phyloP scores from a whole-genome alignment of 1,284 basidiomycete species.

The Trichosporon sp. region DNA sequence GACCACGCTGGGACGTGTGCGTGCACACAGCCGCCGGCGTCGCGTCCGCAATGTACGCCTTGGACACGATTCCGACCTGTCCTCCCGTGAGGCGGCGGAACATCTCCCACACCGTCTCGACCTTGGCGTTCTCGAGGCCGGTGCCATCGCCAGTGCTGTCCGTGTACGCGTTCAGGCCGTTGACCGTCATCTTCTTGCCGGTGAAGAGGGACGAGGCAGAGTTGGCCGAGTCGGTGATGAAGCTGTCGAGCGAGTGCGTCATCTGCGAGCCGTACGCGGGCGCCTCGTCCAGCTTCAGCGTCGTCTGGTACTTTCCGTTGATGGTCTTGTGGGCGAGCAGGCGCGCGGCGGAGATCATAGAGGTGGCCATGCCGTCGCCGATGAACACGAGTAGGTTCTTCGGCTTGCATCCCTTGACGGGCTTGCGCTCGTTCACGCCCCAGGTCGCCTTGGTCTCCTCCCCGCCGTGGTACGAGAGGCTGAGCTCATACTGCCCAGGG shows the following conservation, averaged over 20 bases:
- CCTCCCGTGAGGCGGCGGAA: constrained; percentile 50
- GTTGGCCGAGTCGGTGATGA: constrained; percentile 59
- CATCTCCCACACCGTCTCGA: constrained; percentile 55
- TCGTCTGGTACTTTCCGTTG: constrained; percentile 57
- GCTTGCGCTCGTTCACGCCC: constrained; percentile 54
- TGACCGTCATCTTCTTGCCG: constrained; percentile 58
- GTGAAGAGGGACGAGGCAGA: constrained; percentile 57
- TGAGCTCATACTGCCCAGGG: constrained; percentile 42
- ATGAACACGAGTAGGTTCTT: constrained; percentile 58
- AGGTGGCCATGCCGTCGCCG: constrained; percentile 54
- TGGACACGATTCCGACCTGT: constrained; percentile 57
- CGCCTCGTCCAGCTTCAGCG: constrained; percentile 51
- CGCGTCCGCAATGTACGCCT: constrained; percentile 58
- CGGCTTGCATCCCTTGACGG: constrained; percentile 43
- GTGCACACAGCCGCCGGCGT: constrained; percentile 55
- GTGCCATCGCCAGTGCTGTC: constrained; percentile 42
- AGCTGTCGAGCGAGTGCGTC: constrained; percentile 51
- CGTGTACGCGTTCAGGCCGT: constrained; percentile 55
- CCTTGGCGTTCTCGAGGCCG: constrained; percentile 51
- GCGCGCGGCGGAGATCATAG: constrained; percentile 55
- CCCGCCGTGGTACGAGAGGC: constrained; percentile 44
- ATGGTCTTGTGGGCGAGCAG: constrained; percentile 58
- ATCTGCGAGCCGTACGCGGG: constrained; percentile 46
- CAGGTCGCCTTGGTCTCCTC: constrained; percentile 45
- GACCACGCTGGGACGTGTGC: constrained; percentile 52